phyloP scores from a whole-genome alignment of 2,329 filamentous ascomycete genomes.

The Aspergillus fischeri region DNA sequence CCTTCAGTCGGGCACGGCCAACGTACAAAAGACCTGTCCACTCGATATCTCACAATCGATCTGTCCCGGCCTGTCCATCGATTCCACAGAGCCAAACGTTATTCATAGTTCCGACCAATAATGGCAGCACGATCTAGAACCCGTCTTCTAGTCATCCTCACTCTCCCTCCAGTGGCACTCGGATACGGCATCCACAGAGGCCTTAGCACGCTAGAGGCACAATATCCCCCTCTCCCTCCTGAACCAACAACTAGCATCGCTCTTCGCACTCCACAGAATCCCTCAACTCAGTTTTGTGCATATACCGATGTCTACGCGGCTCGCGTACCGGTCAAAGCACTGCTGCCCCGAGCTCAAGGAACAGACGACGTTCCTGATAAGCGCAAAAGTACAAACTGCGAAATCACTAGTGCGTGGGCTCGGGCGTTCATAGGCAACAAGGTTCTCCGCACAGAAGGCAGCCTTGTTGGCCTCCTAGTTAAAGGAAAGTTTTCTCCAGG shows the following conservation, averaged over 20 bases:
- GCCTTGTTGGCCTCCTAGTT: slow-evolving; percentile 13
- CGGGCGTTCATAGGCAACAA: slow-evolving; percentile 13
- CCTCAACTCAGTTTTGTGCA: slow-evolving; percentile 17
- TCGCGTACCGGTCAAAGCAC: slow-evolving; percentile 14
- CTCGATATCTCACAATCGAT: background rate
- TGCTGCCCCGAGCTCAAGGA: slow-evolving; percentile 6
- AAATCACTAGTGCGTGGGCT: slow-evolving; percentile 21
- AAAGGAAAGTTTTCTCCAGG: slow-evolving; percentile 11
- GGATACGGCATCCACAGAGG: slow-evolving; percentile 18
- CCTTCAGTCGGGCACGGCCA: background rate
- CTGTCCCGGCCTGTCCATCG: background rate
- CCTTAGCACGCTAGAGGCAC: slow-evolving; percentile 20
- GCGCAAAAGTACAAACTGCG: background rate
- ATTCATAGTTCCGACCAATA: background rate
- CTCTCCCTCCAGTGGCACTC: slow-evolving; percentile 9
- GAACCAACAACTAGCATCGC: slow-evolving; percentile 15
- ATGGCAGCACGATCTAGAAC: background rate
- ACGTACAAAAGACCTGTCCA: background rate
- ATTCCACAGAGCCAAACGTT: background rate
- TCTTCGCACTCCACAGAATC: slow-evolving; percentile 12
- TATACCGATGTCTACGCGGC: slow-evolving; percentile 25
- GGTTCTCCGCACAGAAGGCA: slow-evolving; percentile 15
- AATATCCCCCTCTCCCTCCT: slow-evolving; percentile 21
- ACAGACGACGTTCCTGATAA: background rate
- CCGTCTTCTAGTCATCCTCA: slow-evolving; percentile 10